Base-by-base conservation (phyloP, 2,329 filamentous ascomycete species). In the Talaromyces atroroseus region DNA sequence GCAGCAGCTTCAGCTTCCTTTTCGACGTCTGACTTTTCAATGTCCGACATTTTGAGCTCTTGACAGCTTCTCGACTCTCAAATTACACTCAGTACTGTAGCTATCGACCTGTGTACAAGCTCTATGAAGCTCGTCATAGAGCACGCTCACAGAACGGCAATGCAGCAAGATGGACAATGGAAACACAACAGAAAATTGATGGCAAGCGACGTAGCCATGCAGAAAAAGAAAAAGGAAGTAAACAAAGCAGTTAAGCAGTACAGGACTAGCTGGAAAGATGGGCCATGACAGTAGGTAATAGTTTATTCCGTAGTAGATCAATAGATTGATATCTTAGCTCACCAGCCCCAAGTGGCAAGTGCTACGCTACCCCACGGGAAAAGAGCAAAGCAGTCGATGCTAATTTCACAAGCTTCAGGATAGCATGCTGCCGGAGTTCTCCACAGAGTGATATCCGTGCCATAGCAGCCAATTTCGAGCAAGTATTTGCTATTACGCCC, bases 361-460 rank as follows among this genome's bases (percentile, higher is more conserved):
- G 55, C 42, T 48, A 50, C 50, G 42, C 52, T 58, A 58, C 56
- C 56, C 56, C 56, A 58, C 56, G 46, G 40, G 40, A 21, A 21
- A 46, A 21, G 36, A 46, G 23, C 21, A 44, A 44, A 18, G 26
- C 46, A 34, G 49, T 44, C 26, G 46, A 53, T 49, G 38, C 38
- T 44, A 50, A 54, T 58, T 45, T 54, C 46, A 44, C 46, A 44
- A 58, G 45, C 44, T 54, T 34, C 23, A 48, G n/a, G 10, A 26
- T n/a, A 6, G 46, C 46, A 47, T 36, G 32, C 32, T 36, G 12
- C 32, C 32, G 29, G 29, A 34, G 32, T 36, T 36, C 32, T 36
- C 32, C 32, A 36, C 32, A 36, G 5, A 36, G 2, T 14, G 14
- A 4, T 16, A 18, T 3, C 12, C 38, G 36, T 40, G n/a, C 36